Evolutionary conservation across 805 yeast genomes (phyloP).

Genomic region (Lachancea meyersii): DNA sequence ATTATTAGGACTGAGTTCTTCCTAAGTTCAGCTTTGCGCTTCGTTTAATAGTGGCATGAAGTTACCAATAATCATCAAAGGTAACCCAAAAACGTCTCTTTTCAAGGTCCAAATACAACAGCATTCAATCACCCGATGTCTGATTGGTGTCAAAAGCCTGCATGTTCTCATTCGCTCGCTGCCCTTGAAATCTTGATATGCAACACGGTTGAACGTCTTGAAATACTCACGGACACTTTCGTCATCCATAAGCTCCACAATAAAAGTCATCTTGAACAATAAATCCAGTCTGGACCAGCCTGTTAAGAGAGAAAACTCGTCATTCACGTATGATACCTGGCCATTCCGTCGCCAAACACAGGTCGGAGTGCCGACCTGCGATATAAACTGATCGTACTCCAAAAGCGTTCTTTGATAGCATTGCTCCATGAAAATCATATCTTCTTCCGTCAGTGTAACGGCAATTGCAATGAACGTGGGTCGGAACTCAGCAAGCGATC

Average conservation of each 20-base stretch:
- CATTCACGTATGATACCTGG: conserved; percentile 91
- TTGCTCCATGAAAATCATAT: conserved; percentile 90
- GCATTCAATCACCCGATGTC: conserved; percentile 52
- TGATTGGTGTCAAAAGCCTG: conserved; percentile 58
- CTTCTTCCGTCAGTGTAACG: conserved; percentile 81
- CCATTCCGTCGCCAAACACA: conserved; percentile 95
- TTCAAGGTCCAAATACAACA: conserved; percentile 89
- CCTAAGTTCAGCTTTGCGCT: not conserved
- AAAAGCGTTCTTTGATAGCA: conserved; percentile 88
- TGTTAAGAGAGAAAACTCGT: conserved; percentile 82
- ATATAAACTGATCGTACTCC: conserved; percentile 81
- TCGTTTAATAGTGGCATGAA: conserved; percentile 60
- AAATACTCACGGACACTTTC: conserved; percentile 81
- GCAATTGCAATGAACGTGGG: conserved; percentile 93
- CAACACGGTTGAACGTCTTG: conserved; percentile 73
- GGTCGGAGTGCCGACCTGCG: conserved; percentile 87
- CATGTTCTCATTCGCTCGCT: conserved; percentile 86
- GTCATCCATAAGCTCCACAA: conserved; percentile 81
- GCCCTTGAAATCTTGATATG: conserved; percentile 87
- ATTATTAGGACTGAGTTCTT: too few relatives aligned
- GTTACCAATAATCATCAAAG: conserved; percentile 94
- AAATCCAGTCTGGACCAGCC: conserved; percentile 81
- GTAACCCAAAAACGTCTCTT: conserved; percentile 92
- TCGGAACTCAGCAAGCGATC: conserved; percentile 81
- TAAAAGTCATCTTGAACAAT: conserved; percentile 60